Evolutionary conservation across 805 yeast genomes (phyloP).

Genomic region (Candida gorgasii): DNA sequence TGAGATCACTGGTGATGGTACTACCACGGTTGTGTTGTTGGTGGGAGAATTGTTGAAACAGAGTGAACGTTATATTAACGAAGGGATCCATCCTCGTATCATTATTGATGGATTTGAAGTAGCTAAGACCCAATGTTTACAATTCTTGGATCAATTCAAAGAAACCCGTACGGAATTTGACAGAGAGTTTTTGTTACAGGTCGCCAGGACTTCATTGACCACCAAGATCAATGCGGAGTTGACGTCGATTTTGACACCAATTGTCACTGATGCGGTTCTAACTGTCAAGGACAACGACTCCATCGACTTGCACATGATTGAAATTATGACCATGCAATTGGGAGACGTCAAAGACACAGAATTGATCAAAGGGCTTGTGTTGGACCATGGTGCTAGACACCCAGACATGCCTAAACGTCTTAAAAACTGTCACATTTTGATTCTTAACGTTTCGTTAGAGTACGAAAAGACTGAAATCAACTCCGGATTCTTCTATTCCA

Average conservation of each 20-base stretch:
- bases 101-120: slow-evolving; percentile 93
- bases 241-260: slow-evolving; percentile 82
- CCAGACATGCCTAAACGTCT: slow-evolving; percentile 97
- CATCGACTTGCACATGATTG: slow-evolving; percentile 94
- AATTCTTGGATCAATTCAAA: slow-evolving; percentile 69
- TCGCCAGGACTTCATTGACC: slow-evolving; percentile 83
- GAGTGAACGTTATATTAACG: slow-evolving; percentile 87
- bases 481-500: slow-evolving; percentile 90
- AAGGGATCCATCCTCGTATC: slow-evolving; percentile 95
- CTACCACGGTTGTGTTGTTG: slow-evolving; percentile 89
- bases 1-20: slow-evolving; percentile 99
- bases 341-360: slow-evolving; percentile 81
- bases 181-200: slow-evolving; percentile 86
- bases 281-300: slow-evolving; percentile 57
- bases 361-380: slow-evolving; percentile 83
- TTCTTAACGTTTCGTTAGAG: slow-evolving; percentile 90
- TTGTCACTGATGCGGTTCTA: slow-evolving; percentile 94
- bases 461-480: slow-evolving; percentile 98
- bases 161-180: slow-evolving; percentile 52
- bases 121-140: slow-evolving; percentile 76
- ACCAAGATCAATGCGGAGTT: slow-evolving; percentile 83
- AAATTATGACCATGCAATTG: slow-evolving; percentile 97
- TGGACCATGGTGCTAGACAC: slow-evolving; percentile 98
- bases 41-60: slow-evolving; percentile 95
- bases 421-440: slow-evolving; percentile 79